These are phyloP conservation scores for Peniophora sp. DNA, from an alignment of 1,284 basidiomycete species.

Conservation along the genomic window DNA sequence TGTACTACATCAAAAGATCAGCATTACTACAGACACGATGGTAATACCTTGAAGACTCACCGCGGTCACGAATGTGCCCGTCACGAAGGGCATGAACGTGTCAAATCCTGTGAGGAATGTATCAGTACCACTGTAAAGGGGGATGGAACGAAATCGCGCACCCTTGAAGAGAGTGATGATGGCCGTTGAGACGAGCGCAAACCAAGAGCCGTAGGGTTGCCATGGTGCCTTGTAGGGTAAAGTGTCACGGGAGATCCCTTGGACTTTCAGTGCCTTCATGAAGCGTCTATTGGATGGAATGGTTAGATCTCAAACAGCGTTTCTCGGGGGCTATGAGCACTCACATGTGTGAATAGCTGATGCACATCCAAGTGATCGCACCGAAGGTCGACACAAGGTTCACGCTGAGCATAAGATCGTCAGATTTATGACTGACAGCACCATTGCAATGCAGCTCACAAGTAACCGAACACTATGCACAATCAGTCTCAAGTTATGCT, in stretches of 20 bases:
- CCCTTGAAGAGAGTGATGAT: slow-evolving; percentile 63
- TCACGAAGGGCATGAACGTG: slow-evolving; percentile 43
- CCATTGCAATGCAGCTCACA: slow-evolving; percentile 17
- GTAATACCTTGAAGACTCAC: slow-evolving; percentile 21
- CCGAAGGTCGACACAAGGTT: slow-evolving; percentile 65
- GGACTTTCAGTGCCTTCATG: slow-evolving; percentile 61
- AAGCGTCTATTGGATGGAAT: slow-evolving; percentile 37
- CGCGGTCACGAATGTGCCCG: slow-evolving; percentile 53
- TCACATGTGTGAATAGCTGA: slow-evolving; percentile 61
- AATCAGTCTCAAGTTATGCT: slow-evolving; percentile 5
- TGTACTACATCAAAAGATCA: slow-evolving; percentile 32
- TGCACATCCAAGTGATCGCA: slow-evolving; percentile 68
- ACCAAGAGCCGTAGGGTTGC: slow-evolving; percentile 56
- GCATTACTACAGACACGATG: slow-evolving; percentile 19
- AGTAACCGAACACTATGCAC: slow-evolving; percentile 56
- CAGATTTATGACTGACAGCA: too few species aligned
- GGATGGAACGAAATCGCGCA: slow-evolving; percentile 7
- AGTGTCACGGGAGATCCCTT: slow-evolving; percentile 54
- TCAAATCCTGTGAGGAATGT: slow-evolving; percentile 20
- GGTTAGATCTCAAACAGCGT: background rate
- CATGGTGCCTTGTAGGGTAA: slow-evolving; percentile 67
- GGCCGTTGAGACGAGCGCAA: slow-evolving; percentile 48
- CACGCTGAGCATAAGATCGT: slow-evolving; percentile 24
- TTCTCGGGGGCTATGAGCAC: slow-evolving; percentile 10
- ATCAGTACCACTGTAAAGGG: background rate